These are phyloP conservation scores for Climacium dendroides DNA, from an alignment of 225 moss, liverwort and hornwort genomes.

Conservation along the genomic window DNA sequence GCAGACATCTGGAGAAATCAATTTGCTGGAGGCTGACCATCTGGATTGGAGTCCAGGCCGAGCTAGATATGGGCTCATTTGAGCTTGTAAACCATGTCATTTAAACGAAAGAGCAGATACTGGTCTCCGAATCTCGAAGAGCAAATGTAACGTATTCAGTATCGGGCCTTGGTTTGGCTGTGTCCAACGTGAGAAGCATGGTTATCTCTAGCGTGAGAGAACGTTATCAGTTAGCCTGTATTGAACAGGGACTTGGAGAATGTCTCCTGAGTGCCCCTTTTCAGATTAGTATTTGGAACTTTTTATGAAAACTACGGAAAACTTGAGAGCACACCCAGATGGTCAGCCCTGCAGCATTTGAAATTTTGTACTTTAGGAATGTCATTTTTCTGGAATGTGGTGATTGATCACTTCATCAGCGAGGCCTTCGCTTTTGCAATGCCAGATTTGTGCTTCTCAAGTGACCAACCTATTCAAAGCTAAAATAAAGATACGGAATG, in stretches of 20 bases:
- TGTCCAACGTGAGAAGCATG: not conserved
- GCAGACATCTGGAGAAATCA: not conserved
- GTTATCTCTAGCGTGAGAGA: not conserved
- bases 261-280: not conserved
- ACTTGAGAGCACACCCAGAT: not conserved
- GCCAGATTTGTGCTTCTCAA: not conserved
- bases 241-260: not conserved
- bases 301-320: not conserved
- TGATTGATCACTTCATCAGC: not conserved
- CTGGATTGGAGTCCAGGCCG: not conserved
- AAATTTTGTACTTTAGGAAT: not conserved
- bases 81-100: not conserved
- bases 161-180: not conserved
- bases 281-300: not conserved
- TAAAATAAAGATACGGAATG: not conserved
- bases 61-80: not conserved
- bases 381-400: not conserved
- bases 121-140: not conserved
- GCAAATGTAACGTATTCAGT: not conserved
- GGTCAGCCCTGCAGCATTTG: not conserved
- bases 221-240: not conserved
- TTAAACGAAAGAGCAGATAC: not conserved
- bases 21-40: not conserved
- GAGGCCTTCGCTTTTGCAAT: not conserved
- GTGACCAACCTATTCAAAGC: not conserved